A percentile compares a stretch with the other conserved stretches of the same genome.
Evolutionary conservation across 2,329 filamentous ascomycete species (phyloP).

Genomic region (Byssothecium circinans): DNA sequence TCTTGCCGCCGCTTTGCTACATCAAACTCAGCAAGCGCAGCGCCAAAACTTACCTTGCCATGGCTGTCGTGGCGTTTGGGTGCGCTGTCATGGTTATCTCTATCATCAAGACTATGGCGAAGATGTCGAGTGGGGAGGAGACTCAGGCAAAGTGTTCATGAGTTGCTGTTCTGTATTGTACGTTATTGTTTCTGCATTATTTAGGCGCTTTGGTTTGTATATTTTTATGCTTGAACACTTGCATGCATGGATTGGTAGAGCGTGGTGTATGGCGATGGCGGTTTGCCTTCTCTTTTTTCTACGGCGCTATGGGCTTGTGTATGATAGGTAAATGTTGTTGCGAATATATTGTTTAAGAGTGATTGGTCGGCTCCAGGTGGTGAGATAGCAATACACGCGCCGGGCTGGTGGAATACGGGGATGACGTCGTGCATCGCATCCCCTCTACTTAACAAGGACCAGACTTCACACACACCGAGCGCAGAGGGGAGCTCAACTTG

Average conservation of each 20-base stretch:
- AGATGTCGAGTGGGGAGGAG: constrained; percentile 26
- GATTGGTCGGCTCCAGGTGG: background rate
- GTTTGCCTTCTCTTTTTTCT: background rate
- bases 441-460: background rate
- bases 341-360: background rate
- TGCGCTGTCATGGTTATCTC: constrained; percentile 73
- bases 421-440: background rate
- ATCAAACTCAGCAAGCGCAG: constrained; percentile 83
- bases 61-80: constrained; percentile 76
- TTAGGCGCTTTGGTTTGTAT: constrained; percentile 13
- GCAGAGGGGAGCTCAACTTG: background rate
- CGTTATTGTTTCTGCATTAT: constrained; percentile 15
- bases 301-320: background rate
- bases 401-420: background rate
- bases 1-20: constrained; percentile 91
- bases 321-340: background rate
- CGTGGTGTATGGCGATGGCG: background rate
- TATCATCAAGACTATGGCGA: constrained; percentile 34
- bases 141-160: constrained; percentile 30
- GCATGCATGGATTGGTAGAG: constrained; percentile 2
- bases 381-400: background rate
- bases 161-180: constrained; percentile 5
- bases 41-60: constrained; percentile 72
- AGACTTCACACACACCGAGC: no score
- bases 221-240: constrained; percentile 20